These are phyloP conservation scores for Termitomyces sp. DNA, from an alignment of 768 basidiomycete species.

Conservation along the genomic window DNA sequence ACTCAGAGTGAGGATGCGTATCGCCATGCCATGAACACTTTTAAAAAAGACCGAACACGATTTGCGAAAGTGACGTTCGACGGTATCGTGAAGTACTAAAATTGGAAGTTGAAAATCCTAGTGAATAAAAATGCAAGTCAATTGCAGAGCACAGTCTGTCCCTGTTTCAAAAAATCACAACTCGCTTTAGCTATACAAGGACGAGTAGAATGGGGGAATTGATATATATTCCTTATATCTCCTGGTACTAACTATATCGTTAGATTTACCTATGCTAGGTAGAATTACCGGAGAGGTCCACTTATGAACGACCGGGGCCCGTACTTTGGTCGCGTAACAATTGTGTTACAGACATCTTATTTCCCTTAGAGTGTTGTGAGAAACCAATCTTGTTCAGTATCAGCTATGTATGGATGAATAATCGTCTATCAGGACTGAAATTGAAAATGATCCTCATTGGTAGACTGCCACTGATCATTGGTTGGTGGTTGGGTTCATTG, in stretches of 20 bases:
- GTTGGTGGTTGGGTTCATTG: no score
- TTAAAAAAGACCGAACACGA: conserved; percentile 34
- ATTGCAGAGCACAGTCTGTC: neutral
- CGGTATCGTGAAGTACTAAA: conserved; percentile 5
- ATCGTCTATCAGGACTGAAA: no score
- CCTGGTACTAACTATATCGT: neutral
- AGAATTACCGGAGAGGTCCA: no score
- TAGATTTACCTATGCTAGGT: neutral
- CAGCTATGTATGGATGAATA: no score
- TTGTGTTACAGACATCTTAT: no score
- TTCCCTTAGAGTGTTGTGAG: no score
- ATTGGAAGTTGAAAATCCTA: neutral
- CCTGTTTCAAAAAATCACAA: neutral
- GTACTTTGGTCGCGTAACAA: no score
- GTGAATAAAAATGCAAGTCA: neutral
- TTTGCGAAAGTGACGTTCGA: conserved; percentile 27
- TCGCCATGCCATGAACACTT: conserved; percentile 27
- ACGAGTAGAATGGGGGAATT: neutral
- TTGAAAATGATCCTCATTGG: no score
- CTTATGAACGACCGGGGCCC: no score
- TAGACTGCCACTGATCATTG: no score
- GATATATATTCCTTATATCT: neutral
- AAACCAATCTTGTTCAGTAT: no score
- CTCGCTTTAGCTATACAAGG: neutral
- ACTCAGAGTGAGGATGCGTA: conserved; percentile 16